Base-by-base conservation (phyloP, 164 flowering plant genomes). In the Nelumbo lutea region DNA sequence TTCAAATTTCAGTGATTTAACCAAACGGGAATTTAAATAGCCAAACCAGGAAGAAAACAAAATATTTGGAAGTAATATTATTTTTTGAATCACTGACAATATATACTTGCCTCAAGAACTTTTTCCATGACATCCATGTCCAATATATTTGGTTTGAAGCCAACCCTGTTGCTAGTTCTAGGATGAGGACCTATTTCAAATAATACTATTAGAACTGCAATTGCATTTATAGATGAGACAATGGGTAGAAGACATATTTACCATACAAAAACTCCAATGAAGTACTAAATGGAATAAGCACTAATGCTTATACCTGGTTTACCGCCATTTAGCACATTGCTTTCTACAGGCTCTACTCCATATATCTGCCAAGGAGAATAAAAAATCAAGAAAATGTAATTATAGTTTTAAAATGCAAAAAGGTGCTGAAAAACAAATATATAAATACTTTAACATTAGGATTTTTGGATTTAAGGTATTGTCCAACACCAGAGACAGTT, bases 91-190 rank as follows among this genome's bases (percentile, higher is more conserved):
- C 4, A 50, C 0, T 44, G 27, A 5, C 39, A 44, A n/a, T n/a
- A n/a, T n/a, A 43, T 55, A 68, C 79, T 72, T 78, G 82, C 96
- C 89, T 82, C 87, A 15, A 92, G 90, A 73, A 95, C 98, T 78
- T 81, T 85, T 41, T 95, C 97, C 97, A 95, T 86, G 13, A 95
- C 75, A 80, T 90, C 97, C 97, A 95, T 89, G 80, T 92, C 98
- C 72, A 95, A 66, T 64, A 95, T 92, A 53, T 90, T 91, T 38
- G 97, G 98, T 64, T 90, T 92, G 81, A 95, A 95, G 65, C 97
- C 98, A 59, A 92, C 98, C 38, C 97, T 96, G 70, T 86, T 95
- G 40, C 97, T 97, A 44, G 97, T 95, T 27, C 92, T 92, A 9
- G 68, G 77, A 77, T 95, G 98, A 75, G 97, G 97, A 70, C 98